A percentile compares a stretch with the other conserved stretches of the same genome.
Conservation (phyloP, 305 asterid genomes). For the Fraxinus platypoda region DNA sequence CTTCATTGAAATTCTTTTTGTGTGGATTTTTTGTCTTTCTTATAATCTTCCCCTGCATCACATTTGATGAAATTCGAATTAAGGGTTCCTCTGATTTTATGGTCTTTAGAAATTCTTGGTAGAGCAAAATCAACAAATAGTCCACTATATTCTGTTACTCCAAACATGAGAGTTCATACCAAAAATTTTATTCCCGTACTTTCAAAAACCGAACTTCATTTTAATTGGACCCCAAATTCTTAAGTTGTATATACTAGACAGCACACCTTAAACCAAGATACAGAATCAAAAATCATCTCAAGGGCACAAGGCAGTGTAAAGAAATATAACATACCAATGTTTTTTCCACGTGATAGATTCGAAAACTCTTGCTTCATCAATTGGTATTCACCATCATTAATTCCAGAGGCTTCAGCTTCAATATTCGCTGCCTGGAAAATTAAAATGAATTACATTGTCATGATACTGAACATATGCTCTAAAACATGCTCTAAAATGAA, state of each 20-base stretch:
- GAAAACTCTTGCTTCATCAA: slow-evolving; percentile 42
- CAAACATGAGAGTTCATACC: neutral
- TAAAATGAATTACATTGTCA: slow-evolving; percentile 14
- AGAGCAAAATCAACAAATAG: neutral
- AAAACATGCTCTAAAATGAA: slow-evolving; percentile 12
- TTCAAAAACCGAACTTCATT: neutral
- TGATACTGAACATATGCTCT: neutral
- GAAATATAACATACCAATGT: slow-evolving; percentile 35
- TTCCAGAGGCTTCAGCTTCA: slow-evolving; percentile 52
- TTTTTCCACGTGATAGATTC: slow-evolving; percentile 39
- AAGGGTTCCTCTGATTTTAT: neutral
- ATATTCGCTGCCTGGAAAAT: slow-evolving; percentile 51
- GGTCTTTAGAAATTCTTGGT: neutral
- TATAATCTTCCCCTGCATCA: neutral
- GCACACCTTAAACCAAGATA: neutral
- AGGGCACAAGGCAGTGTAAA: neutral
- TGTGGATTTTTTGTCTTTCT: no score
- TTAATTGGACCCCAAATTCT: neutral
- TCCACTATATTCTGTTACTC: neutral
- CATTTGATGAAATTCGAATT: neutral
- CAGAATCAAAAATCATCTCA: neutral
- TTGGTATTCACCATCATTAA: slow-evolving; percentile 49
- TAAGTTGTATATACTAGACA: neutral
- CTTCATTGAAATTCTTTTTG: no score
- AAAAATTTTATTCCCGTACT: neutral